Evolutionary conservation across 352 stramenopile species (phyloP).

Genomic region (Globisporangium barbulae): DNA sequence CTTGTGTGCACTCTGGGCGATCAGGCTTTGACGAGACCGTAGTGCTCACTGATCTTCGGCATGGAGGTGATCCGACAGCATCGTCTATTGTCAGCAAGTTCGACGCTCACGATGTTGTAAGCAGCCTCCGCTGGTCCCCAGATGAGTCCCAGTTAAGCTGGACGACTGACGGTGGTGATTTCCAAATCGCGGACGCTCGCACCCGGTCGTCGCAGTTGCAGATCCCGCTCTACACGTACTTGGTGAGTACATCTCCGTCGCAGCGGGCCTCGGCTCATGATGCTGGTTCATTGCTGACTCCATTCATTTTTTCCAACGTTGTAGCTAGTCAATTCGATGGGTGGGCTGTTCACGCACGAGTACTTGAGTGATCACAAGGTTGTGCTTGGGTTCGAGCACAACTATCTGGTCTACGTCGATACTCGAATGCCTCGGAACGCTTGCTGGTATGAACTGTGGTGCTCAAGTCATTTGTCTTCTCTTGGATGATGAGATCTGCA

Average conservation of each 20-base stretch:
- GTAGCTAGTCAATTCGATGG: slow-evolving; percentile 38
- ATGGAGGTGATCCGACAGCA: slow-evolving; percentile 30
- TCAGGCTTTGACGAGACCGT: slow-evolving; percentile 78
- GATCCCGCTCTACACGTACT: slow-evolving; percentile 26
- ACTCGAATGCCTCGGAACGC: slow-evolving; percentile 48
- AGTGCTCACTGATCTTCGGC: slow-evolving; percentile 60
- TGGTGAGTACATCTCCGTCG: slow-evolving; percentile 19
- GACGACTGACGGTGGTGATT: slow-evolving; percentile 78
- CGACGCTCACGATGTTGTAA: slow-evolving; percentile 74
- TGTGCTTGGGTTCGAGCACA: slow-evolving; percentile 64
- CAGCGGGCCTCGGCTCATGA: not conserved
- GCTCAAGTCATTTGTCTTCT: not conserved
- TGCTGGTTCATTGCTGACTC: not conserved
- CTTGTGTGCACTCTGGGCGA: not conserved
- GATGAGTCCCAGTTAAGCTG: slow-evolving; percentile 53
- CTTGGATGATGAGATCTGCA: not conserved
- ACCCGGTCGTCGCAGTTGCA: slow-evolving; percentile 32
- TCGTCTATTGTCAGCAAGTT: slow-evolving; percentile 52
- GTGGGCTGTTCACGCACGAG: slow-evolving; percentile 72
- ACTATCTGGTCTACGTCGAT: slow-evolving; percentile 62
- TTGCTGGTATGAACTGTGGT: slow-evolving; percentile 33
- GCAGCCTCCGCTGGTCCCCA: slow-evolving; percentile 70
- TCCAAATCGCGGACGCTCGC: slow-evolving; percentile 61
- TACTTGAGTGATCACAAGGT: slow-evolving; percentile 52
- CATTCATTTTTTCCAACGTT: not conserved